Evolutionary conservation across 768 basidiomycete species (phyloP).

Genomic region (Hortiboletus campestris): DNA sequence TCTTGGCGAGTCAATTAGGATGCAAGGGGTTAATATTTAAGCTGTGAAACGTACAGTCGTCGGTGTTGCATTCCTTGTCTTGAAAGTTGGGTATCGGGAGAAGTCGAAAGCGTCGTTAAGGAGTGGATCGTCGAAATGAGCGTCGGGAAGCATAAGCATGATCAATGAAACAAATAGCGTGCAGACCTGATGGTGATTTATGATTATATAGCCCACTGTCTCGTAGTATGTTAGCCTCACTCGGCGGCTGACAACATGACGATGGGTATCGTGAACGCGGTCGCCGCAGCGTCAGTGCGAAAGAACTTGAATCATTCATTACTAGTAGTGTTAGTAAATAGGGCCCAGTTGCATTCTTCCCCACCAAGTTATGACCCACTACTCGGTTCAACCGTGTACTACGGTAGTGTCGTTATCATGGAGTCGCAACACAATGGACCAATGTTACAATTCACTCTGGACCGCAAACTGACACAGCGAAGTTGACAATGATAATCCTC

Average conservation of each 20-base stretch:
- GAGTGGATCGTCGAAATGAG: conserved; percentile 22
- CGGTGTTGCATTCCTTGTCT: not conserved
- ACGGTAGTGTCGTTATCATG: too few relatives aligned
- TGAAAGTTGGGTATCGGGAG: conserved; percentile 11
- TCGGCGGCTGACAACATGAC: conserved; percentile 10
- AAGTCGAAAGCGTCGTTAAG: conserved; percentile 21
- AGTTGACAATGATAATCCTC: too few relatives aligned
- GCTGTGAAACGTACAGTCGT: conserved; percentile 7
- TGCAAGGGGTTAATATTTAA: not conserved
- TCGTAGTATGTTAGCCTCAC: conserved; percentile 13
- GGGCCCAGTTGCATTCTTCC: too few relatives aligned
- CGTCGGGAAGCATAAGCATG: conserved; percentile 9
- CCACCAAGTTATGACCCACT: too few relatives aligned
- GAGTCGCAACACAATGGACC: too few relatives aligned
- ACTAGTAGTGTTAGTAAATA: too few relatives aligned
- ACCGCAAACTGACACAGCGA: too few relatives aligned
- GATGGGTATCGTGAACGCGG: too few relatives aligned
- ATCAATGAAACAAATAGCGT: not conserved
- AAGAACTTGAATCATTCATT: not conserved
- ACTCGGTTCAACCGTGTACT: too few relatives aligned
- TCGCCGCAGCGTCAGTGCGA: not conserved
- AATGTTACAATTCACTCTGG: too few relatives aligned
- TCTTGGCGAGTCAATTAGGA: not conserved
- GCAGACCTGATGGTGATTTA: not conserved
- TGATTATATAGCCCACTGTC: not conserved